Conservation (phyloP, 306 rosid species). For the Hippophae tibetana region DNA sequence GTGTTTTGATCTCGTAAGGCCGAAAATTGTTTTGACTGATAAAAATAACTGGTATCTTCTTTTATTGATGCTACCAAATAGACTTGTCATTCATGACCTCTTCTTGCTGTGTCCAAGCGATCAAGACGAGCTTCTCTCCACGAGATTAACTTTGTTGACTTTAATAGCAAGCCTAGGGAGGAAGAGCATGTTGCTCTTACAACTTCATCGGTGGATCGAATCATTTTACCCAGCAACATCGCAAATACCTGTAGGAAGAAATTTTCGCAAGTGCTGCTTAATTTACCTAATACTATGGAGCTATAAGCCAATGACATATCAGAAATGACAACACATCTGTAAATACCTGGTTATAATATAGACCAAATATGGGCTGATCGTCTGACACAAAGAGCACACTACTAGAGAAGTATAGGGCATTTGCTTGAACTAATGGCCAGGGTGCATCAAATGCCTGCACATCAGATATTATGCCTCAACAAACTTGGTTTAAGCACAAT, state of each 20-base stretch:
- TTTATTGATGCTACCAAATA: constrained; percentile 11
- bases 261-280: constrained; percentile 12
- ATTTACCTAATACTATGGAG: neutral
- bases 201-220: constrained; percentile 63
- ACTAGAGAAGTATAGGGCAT: constrained; percentile 82
- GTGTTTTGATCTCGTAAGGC: no score
- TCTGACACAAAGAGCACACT: constrained; percentile 69
- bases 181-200: constrained; percentile 87
- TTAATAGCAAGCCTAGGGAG: constrained; percentile 74
- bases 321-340: constrained; percentile 12
- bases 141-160: constrained; percentile 52
- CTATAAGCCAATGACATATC: neutral
- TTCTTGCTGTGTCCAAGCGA: constrained; percentile 34
- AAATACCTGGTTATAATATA: constrained; percentile 62
- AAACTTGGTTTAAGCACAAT: no score
- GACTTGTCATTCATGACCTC: constrained; percentile 27
- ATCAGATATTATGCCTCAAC: constrained; percentile 3
- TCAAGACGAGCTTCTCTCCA: constrained; percentile 48
- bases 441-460: constrained; percentile 96
- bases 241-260: constrained; percentile 59
- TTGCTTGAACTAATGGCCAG: constrained; percentile 90
- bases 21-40: no score
- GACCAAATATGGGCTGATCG: constrained; percentile 65
- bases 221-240: constrained; percentile 63
- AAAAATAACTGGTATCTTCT: neutral